Evolutionary conservation across 208 protist species (phyloP).

Genomic region (Crithidia bombi): DNA sequence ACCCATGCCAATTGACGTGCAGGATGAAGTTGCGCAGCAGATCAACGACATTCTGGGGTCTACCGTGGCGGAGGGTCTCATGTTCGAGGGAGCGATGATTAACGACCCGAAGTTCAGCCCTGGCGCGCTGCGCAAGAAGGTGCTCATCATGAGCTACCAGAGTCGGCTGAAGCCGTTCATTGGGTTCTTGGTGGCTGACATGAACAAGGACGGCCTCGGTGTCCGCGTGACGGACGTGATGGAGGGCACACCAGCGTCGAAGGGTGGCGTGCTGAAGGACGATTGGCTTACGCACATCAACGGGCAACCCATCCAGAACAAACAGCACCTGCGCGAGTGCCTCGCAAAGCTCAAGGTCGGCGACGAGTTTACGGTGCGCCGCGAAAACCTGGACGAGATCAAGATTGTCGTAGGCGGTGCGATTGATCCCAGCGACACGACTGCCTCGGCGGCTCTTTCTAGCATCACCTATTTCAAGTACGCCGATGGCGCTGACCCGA

Average conservation of each 20-base stretch:
- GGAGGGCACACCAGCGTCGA: constrained; percentile 79
- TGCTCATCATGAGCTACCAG: constrained; percentile 82
- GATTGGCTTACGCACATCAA: constrained; percentile 92
- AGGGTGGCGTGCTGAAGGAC: constrained; percentile 80
- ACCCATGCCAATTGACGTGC: constrained; percentile 46
- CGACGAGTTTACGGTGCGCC: constrained; percentile 83
- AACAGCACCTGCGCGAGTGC: constrained; percentile 76
- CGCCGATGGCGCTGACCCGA: constrained; percentile 36
- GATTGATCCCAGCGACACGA: constrained; percentile 69
- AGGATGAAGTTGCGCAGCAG: constrained; percentile 66
- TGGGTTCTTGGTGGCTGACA: constrained; percentile 86
- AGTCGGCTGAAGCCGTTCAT: constrained; percentile 82
- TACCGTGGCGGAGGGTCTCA: constrained; percentile 79
- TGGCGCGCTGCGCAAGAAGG: constrained; percentile 78
- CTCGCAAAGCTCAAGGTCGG: constrained; percentile 69
- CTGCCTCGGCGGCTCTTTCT: constrained; percentile 60
- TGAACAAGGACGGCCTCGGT: constrained; percentile 88
- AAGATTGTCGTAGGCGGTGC: constrained; percentile 85
- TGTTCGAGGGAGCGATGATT: constrained; percentile 89
- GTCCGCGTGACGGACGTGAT: constrained; percentile 88
- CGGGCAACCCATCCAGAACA: constrained; percentile 69
- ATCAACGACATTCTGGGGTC: constrained; percentile 58
- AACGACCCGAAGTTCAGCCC: constrained; percentile 91
- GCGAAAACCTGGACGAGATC: constrained; percentile 85
- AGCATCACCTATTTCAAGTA: constrained; percentile 85